phyloP scores from a whole-genome alignment of 1,139 yeast species.

The Groenewaldozyma sp. region DNA sequence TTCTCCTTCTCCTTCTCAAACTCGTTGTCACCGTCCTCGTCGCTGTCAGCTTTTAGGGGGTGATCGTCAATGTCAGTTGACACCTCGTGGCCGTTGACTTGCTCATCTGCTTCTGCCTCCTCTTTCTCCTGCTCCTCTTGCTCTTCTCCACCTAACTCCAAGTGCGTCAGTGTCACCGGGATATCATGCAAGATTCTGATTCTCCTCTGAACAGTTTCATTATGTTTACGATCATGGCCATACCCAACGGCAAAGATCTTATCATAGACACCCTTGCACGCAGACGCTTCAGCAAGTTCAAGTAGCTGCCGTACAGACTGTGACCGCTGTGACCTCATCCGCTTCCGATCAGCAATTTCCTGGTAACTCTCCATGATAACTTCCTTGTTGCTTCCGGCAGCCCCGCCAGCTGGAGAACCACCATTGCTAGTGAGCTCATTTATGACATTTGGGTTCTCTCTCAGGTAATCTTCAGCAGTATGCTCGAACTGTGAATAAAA shows the following conservation, averaged over 20 bases:
- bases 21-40: neutral
- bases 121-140: slow-evolving; percentile 1
- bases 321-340: slow-evolving; percentile 18
- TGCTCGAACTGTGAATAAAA: slow-evolving; percentile 37
- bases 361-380: slow-evolving; percentile 26
- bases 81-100: too few species aligned
- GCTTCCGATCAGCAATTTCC: slow-evolving; percentile 27
- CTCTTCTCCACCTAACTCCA: slow-evolving; percentile 17
- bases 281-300: slow-evolving; percentile 34
- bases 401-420: slow-evolving; percentile 4
- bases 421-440: neutral
- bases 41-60: neutral
- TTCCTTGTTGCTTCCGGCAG: slow-evolving; percentile 16
- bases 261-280: slow-evolving; percentile 34
- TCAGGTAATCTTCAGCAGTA: slow-evolving; percentile 22
- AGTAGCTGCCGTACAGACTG: slow-evolving; percentile 25
- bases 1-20: neutral
- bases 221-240: slow-evolving; percentile 23
- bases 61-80: neutral
- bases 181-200: slow-evolving; percentile 21
- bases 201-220: slow-evolving; percentile 22
- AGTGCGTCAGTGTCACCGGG: slow-evolving; percentile 21
- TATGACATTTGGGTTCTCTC: slow-evolving; percentile 6
- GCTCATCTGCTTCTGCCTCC: neutral
- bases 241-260: slow-evolving; percentile 27